These are phyloP conservation scores for Aspergillus kassunensis DNA, from an alignment of 495 filamentous ascomycete species.

Conservation along the genomic window DNA sequence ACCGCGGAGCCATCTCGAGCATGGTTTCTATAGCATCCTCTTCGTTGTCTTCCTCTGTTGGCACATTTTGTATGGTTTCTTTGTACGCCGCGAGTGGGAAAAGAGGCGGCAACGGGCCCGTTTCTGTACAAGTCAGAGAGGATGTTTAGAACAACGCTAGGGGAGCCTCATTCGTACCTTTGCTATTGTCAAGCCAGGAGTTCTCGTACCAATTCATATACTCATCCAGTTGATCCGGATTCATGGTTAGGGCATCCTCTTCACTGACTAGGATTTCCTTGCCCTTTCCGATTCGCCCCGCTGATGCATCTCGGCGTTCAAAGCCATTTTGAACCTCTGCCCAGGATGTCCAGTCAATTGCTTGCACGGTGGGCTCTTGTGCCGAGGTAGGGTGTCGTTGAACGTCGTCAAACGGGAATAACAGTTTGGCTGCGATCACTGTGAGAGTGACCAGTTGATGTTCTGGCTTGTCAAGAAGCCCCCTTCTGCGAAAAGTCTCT, in stretches of 20 bases:
- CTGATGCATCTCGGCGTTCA: conserved; percentile 21
- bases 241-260: conserved; percentile 66
- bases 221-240: conserved; percentile 62
- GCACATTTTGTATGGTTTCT: conserved; percentile 9
- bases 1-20: conserved; percentile 35
- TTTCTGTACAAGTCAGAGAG: conserved; percentile 10
- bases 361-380: conserved; percentile 57
- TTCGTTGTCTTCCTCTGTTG: conserved; percentile 14
- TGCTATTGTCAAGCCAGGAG: conserved; percentile 55
- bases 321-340: conserved; percentile 46
- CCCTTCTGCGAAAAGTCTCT: conserved; percentile 21
- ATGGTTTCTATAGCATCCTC: conserved; percentile 30
- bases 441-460: conserved; percentile 64
- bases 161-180: conserved; percentile 12
- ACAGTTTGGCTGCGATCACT: conserved; percentile 73
- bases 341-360: conserved; percentile 74
- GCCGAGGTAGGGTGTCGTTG: conserved; percentile 50
- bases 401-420: conserved; percentile 69
- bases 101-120: conserved; percentile 44
- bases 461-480: conserved; percentile 60
- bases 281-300: conserved; percentile 31
- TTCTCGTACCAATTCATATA: conserved; percentile 89
- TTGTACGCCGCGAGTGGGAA: conserved; percentile 41
- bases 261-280: conserved; percentile 55
- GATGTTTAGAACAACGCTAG: not conserved